Evolutionary conservation across 768 basidiomycete species (phyloP).

Genomic region (Naganishia randhawae): DNA sequence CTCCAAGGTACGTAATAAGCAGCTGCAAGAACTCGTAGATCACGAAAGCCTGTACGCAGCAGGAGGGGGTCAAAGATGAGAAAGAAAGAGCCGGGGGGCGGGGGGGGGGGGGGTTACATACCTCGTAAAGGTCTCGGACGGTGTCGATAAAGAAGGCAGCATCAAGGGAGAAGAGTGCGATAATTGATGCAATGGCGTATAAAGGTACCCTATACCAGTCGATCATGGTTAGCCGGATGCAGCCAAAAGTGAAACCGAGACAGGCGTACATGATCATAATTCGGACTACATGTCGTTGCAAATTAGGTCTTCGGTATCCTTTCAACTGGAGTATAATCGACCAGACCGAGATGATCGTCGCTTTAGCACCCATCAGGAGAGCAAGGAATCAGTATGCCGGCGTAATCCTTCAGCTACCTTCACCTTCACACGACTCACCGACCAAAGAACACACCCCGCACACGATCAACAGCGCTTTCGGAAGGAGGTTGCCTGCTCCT

Average conservation of each 20-base stretch:
- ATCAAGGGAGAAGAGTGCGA: constrained; percentile 87
- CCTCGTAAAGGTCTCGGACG: constrained; percentile 93
- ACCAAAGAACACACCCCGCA: constrained; percentile 47
- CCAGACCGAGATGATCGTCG: constrained; percentile 48
- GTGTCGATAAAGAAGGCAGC: constrained; percentile 95
- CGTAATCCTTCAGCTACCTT: background rate
- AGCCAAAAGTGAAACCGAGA: constrained; percentile 50
- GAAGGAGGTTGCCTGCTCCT: constrained; percentile 44
- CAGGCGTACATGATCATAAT: constrained; percentile 80
- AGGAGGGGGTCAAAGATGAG: background rate
- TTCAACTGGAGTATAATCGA: constrained; percentile 50
- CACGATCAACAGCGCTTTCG: constrained; percentile 45
- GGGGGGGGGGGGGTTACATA: constrained; percentile 40
- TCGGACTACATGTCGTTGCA: constrained; percentile 76
- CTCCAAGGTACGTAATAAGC: constrained; percentile 58
- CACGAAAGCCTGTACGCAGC: constrained; percentile 44
- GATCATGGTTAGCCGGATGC: background rate
- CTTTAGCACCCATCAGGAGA: constrained; percentile 24
- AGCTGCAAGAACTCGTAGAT: constrained; percentile 51
- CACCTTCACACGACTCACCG: constrained; percentile 36
- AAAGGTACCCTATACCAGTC: constrained; percentile 59
- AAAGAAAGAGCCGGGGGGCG: constrained; percentile 59
- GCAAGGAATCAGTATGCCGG: background rate
- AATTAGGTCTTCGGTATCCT: constrained; percentile 46
- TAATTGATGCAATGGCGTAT: constrained; percentile 83